A percentile compares a stretch with the other conserved stretches of the same genome.
These are phyloP conservation scores for Kwoniella heveanensis DNA, from an alignment of 768 basidiomycete species.

Conservation along the genomic window DNA sequence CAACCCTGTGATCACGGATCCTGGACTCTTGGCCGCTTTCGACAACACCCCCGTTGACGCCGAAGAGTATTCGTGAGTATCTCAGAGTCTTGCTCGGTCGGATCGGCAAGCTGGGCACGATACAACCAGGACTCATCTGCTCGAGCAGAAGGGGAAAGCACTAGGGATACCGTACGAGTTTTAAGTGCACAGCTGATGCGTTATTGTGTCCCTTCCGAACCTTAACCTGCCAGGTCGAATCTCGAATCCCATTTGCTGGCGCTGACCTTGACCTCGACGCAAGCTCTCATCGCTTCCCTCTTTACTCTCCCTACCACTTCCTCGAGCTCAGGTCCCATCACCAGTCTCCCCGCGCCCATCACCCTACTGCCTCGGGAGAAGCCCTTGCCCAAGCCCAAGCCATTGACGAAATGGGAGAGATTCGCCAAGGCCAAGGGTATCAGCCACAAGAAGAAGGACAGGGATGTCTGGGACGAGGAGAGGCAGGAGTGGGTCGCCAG, in stretches of 20 bases:
- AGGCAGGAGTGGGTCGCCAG: conserved; percentile 86
- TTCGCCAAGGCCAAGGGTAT: conserved; percentile 96
- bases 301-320: conserved; percentile 79
- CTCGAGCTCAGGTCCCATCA: conserved; percentile 67
- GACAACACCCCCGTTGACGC: conserved; percentile 85
- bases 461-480: conserved; percentile 90
- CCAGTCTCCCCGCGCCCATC: conserved; percentile 73
- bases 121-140: no score
- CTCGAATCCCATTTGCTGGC: conserved; percentile 75
- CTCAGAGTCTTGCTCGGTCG: no score
- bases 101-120: no score
- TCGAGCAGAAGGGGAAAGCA: no score
- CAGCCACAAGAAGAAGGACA: conserved; percentile 72
- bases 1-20: conserved; percentile 68
- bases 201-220: background rate
- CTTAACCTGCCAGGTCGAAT: conserved; percentile 48
- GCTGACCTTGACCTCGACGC: conserved; percentile 77
- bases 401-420: conserved; percentile 92
- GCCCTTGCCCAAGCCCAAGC: conserved; percentile 88
- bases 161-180: no score
- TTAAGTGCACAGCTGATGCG: background rate
- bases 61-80: conserved; percentile 74
- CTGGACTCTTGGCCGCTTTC: conserved; percentile 79
- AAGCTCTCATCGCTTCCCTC: conserved; percentile 75
- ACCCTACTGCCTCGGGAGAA: conserved; percentile 85